A percentile compares a stretch with the other conserved stretches of the same genome.
Evolutionary conservation across 1,139 yeast genomes (phyloP).

Genomic region (Saccharomyces pastorianus): DNA sequence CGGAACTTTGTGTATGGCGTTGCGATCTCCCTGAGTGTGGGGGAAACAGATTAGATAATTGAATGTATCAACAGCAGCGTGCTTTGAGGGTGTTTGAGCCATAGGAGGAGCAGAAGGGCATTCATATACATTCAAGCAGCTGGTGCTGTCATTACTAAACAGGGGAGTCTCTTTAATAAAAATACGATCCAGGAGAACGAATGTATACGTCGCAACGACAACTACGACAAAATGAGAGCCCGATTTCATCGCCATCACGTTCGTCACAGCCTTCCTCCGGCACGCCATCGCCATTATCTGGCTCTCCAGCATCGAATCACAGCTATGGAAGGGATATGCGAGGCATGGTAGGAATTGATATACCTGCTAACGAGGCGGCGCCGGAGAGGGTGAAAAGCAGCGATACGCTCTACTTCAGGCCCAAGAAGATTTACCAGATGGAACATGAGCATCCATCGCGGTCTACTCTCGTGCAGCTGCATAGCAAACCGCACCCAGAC

Average conservation of each 20-base stretch:
- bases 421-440: conserved; percentile 14
- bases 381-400: neutral
- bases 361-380: conserved; percentile 1
- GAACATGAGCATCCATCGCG: conserved; percentile 15
- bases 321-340: conserved; percentile 1
- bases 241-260: conserved; percentile 1
- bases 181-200: neutral
- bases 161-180: neutral
- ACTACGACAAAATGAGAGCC: neutral
- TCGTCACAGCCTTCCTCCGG: conserved; percentile 1
- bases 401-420: conserved; percentile 18
- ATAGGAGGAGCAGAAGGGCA: neutral
- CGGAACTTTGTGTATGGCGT: conserved; percentile 1
- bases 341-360: neutral
- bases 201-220: neutral
- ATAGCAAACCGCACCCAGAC: neutral
- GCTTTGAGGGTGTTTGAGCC: neutral
- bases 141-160: neutral
- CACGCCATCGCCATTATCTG: neutral
- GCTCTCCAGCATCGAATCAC: neutral
- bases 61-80: neutral
- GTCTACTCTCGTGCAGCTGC: conserved; percentile 32
- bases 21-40: neutral
- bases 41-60: neutral
- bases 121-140: neutral